Evolutionary conservation across 148 eudicot genomes (phyloP), one percentile per base, ranked within the genome.

Genomic region (Cornus controversa): DNA sequence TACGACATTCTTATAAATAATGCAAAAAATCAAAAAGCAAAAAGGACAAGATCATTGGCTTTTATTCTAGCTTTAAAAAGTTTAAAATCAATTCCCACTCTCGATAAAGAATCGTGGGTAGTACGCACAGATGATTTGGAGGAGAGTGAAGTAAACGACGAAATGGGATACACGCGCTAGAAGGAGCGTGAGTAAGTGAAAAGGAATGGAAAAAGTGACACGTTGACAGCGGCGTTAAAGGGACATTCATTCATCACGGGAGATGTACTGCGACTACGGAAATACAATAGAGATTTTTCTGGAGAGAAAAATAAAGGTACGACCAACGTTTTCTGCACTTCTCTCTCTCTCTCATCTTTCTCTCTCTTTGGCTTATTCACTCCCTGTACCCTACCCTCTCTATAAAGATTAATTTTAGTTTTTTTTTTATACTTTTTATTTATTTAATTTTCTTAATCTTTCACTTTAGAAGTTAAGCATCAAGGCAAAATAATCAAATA

Each of bases 221-320:
- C 69, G 67, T 28, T 3, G 37, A 27, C 36, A 28, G 15, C 28
- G 69, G 22, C 69, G 69, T 66, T 66, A 66, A 66, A 66, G 37
- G 22, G 37, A 66, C 69, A 11, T 50, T 11, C 37, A 66, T 66
- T 11, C 69, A 66, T 66, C 69, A 66, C 69, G 69, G 36, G 9
- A 16, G 36, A 31, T 66, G 37, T 66, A 66, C 69, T 66, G 37
- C 69, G 69, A 66, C 69, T 66, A 66, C 69, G 37, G 69, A 66
- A 66, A 50, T 9, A n/a, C n/a, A 50, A 50, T 13, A 50, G 4
- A 40, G 9, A 40, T 40, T 40, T 2, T 31, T 40, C 6, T 50
- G 18, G 20, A 50, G 57, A 50, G 57, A 50, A 7, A 50, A 13
- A 16, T 1, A 13, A 15, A 13, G 57, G 20, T 31, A 16, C 18